These are phyloP conservation scores for Apiotrichum domesticum DNA, from an alignment of 1,284 basidiomycete species.

Conservation along the genomic window DNA sequence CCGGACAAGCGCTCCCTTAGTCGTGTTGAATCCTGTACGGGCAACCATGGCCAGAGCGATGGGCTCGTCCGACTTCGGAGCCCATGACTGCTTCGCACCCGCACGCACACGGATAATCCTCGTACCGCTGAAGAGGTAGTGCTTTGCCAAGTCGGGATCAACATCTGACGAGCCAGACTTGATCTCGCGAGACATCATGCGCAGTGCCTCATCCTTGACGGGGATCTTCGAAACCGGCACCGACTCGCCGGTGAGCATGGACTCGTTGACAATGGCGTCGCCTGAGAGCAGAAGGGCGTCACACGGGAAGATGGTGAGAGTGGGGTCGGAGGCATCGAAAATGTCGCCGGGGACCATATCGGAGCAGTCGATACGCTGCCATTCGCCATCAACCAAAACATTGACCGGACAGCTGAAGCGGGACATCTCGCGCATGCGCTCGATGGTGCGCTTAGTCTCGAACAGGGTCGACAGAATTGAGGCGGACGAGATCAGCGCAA, in stretches of 20 bases:
- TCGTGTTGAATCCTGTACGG: slow-evolving; percentile 95
- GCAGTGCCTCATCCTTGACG: slow-evolving; percentile 70
- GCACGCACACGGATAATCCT: slow-evolving; percentile 86
- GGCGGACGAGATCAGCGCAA: slow-evolving; percentile 80
- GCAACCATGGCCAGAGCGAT: slow-evolving; percentile 82
- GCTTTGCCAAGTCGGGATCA: slow-evolving; percentile 66
- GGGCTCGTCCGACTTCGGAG: slow-evolving; percentile 49
- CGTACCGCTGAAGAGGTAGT: slow-evolving; percentile 89
- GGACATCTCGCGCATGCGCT: slow-evolving; percentile 95
- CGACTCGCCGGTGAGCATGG: slow-evolving; percentile 76
- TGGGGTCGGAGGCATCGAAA: slow-evolving; percentile 74
- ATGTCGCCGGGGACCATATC: slow-evolving; percentile 90
- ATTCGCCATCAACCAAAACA: slow-evolving; percentile 65
- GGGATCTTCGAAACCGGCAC: slow-evolving; percentile 57
- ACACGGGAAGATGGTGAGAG: slow-evolving; percentile 73
- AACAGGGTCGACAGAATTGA: slow-evolving; percentile 83
- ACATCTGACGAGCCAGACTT: slow-evolving; percentile 56
- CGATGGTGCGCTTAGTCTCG: slow-evolving; percentile 91
- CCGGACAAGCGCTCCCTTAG: slow-evolving; percentile 90
- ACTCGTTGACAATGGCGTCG: slow-evolving; percentile 65
- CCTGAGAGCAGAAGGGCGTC: slow-evolving; percentile 62
- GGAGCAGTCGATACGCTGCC: slow-evolving; percentile 67
- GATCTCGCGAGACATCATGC: slow-evolving; percentile 59
- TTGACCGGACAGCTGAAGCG: slow-evolving; percentile 76
- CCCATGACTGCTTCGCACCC: slow-evolving; percentile 51